Evolutionary conservation across 192 early-diverging fungal genomes (phyloP).

Genomic region (Entrophospora sp.): DNA sequence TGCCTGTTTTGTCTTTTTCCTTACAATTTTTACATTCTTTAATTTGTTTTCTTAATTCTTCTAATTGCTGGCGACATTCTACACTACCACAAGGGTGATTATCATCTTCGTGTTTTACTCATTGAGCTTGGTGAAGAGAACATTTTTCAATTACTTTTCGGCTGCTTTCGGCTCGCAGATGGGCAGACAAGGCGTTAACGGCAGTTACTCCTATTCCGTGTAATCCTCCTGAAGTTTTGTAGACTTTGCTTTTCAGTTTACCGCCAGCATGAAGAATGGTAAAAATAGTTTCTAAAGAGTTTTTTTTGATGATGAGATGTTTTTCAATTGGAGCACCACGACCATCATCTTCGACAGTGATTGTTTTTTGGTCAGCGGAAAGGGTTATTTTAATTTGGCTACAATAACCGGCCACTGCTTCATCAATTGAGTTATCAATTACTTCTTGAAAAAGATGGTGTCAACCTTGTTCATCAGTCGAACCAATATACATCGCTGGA

Average conservation of each 20-base stretch:
- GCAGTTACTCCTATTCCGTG: constrained; percentile 7
- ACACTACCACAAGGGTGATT: no score
- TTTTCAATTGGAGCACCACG: neutral
- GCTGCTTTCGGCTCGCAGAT: neutral
- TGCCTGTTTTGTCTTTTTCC: neutral
- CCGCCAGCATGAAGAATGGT: neutral
- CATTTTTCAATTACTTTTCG: no score
- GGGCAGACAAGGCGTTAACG: neutral
- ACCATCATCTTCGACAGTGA: constrained; percentile 5
- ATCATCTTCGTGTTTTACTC: no score
- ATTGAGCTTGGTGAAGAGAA: no score
- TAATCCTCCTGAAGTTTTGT: constrained; percentile 11
- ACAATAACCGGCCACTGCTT: constrained; percentile 14
- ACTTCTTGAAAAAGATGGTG: constrained; percentile 14
- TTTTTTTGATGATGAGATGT: constrained; percentile 4
- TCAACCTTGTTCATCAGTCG: constrained; percentile 11
- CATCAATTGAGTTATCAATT: constrained; percentile 14
- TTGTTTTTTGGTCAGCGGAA: constrained; percentile 5
- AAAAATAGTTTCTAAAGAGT: constrained; percentile 11
- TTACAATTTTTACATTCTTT: no score
- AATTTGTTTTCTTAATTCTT: no score
- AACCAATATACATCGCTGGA: constrained; percentile 12
- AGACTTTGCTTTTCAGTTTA: constrained; percentile 4
- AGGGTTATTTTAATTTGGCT: constrained; percentile 13
- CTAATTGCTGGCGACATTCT: no score